Conservation (phyloP, 352 stramenopile species). For the Blastocystis sp. region DNA sequence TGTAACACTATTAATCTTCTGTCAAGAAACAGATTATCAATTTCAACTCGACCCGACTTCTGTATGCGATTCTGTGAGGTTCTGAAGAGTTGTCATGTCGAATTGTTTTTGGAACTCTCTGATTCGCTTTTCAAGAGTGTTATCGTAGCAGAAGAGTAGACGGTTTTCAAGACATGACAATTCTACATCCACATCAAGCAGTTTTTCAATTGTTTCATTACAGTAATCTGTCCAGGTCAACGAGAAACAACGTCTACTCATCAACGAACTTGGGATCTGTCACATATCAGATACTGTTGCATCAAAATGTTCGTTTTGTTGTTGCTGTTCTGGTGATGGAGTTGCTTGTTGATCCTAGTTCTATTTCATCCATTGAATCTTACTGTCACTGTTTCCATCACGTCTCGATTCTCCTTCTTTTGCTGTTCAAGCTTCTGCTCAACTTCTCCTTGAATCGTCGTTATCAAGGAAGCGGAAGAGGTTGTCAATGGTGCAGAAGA, state of each 20-base stretch:
- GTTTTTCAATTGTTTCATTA: slow-evolving; percentile 26
- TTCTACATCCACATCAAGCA: slow-evolving; percentile 50
- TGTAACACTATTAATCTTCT: no score
- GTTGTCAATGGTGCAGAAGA: no score
- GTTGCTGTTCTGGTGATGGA: slow-evolving; percentile 3
- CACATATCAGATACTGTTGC: slow-evolving; percentile 50
- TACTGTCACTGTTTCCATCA: slow-evolving; percentile 53
- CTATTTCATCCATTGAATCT: neutral
- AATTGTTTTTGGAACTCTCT: neutral
- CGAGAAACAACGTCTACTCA: slow-evolving; percentile 16
- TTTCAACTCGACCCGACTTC: no score
- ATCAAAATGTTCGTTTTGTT: slow-evolving; percentile 47
- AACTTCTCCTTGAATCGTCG: slow-evolving; percentile 39
- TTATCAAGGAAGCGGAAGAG: neutral
- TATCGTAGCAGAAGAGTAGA: slow-evolving; percentile 44
- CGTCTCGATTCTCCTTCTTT: slow-evolving; percentile 22
- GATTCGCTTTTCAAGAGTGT: slow-evolving; percentile 4
- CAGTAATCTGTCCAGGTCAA: slow-evolving; percentile 32
- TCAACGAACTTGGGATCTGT: neutral
- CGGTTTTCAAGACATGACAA: slow-evolving; percentile 22
- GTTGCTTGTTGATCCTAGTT: neutral
- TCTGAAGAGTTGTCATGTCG: neutral
- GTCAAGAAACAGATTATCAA: no score
- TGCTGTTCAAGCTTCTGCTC: slow-evolving; percentile 53
- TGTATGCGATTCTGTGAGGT: neutral